Conservation (phyloP, 176 grass and related monocot genomes). For the Alopecurus myosuroides region DNA sequence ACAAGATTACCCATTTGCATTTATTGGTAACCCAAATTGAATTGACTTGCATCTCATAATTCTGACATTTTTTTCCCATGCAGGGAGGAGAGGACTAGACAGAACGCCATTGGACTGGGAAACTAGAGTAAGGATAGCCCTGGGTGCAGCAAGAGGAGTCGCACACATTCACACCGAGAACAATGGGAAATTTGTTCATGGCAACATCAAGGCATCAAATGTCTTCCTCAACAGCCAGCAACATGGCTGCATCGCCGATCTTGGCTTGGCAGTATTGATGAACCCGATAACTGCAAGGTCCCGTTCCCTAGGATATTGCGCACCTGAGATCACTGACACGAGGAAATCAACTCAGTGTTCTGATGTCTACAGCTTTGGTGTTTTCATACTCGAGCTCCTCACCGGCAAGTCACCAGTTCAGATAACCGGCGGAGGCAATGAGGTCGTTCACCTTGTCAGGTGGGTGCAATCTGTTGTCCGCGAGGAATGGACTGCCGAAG, state of each 20-base stretch:
- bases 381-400: conserved; percentile 80
- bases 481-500: conserved; percentile 96
- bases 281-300: conserved; percentile 73
- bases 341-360: conserved; percentile 71
- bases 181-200: conserved; percentile 90
- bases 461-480: conserved; percentile 97
- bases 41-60: background rate
- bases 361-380: conserved; percentile 93
- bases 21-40: background rate
- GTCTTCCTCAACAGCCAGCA: conserved; percentile 62
- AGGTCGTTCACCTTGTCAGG: conserved; percentile 86
- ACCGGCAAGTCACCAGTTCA: conserved; percentile 89
- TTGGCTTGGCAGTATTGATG: conserved; percentile 62
- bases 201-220: conserved; percentile 95
- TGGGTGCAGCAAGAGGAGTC: conserved; percentile 82
- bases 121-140: conserved; percentile 74
- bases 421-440: conserved; percentile 60
- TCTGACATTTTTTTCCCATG: background rate
- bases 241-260: conserved; percentile 71
- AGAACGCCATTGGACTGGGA: conserved; percentile 82
- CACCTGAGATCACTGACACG: conserved; percentile 78
- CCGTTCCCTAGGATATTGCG: conserved; percentile 76
- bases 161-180: conserved; percentile 73
- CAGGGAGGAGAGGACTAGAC: conserved; percentile 85
- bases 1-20: background rate